Evolutionary conservation across 768 basidiomycete species (phyloP), one percentile per base, ranked within the genome.

Genomic region (Hypholoma sublateritium): DNA sequence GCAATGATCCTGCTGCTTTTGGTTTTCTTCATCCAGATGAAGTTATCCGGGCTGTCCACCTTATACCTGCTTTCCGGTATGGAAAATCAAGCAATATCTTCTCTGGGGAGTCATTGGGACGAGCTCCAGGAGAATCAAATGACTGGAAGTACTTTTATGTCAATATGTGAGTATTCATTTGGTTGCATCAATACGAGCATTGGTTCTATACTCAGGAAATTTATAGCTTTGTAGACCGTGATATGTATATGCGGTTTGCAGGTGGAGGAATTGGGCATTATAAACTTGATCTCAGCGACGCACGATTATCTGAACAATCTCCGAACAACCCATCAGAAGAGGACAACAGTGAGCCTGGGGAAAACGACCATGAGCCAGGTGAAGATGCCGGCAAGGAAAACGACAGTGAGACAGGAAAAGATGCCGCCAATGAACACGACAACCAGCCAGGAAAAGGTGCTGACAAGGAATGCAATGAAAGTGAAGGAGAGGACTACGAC

Each of bases 211-310:
- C 25, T 28, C 9, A 37, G 8, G 6, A 4, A 2, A 7, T 56
- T 19, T 50, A 32, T 44, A 70, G 69, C 2, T 67, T 68, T 53
- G 63, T 63, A 7, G 67, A 70, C 42, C 50, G 67, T 8, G 68
- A 72, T 43, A 68, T 69, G 61, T 64, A 66, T 24, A 69, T 70
- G 67, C 37, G 61, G 0, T 67, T 63, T 12, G 42, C 52, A 0
- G 71, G 69, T 0, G 58, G 65, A 0, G 69, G 68, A 1, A 51
- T 74, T 13, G 67, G 72, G 0, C 61, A 62, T 44, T 54, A 54
- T 21, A 24, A 28, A 42, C 14, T 54, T 19, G 24, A 43, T 6
- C n/a, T 42, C 8, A 37, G 19, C 35, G 47, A 49, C 6, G 4
- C 25, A 4, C 25, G 25, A 7, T 3, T 28, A 28, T 28, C 25